Conservation (phyloP, 2,329 filamentous ascomycete species). For the Phyllosticta ampelicida region DNA sequence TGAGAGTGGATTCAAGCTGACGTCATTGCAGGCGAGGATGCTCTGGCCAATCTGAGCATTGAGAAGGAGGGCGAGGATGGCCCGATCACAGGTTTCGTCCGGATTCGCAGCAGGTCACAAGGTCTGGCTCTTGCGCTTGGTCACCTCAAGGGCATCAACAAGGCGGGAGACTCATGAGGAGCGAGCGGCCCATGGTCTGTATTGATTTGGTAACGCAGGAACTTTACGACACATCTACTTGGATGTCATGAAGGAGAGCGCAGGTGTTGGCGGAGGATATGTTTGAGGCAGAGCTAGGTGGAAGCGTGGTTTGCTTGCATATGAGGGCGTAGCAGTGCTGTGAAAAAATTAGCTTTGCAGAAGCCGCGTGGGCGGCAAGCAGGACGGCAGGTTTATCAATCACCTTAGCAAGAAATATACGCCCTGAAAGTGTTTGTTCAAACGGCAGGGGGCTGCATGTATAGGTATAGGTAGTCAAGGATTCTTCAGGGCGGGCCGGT, state of each 20-base stretch:
- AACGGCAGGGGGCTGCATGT: neutral
- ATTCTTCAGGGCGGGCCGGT: neutral
- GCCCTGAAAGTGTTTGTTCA: neutral
- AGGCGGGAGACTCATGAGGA: slow-evolving; percentile 16
- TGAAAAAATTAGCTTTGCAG: neutral
- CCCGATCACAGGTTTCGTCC: slow-evolving; percentile 91
- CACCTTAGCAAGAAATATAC: neutral
- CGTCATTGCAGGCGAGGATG: slow-evolving; percentile 71
- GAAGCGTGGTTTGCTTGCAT: neutral
- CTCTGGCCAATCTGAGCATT: slow-evolving; percentile 91
- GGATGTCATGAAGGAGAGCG: neutral
- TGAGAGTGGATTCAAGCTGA: neutral
- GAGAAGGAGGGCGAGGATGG: slow-evolving; percentile 95
- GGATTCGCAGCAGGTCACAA: slow-evolving; percentile 94
- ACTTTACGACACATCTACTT: neutral
- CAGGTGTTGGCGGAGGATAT: neutral
- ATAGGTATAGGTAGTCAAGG: neutral
- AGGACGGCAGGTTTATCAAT: neutral
- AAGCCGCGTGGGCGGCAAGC: neutral
- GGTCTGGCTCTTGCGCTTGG: slow-evolving; percentile 88
- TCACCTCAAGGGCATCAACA: slow-evolving; percentile 82
- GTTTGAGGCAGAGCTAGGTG: neutral
- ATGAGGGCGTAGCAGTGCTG: neutral
- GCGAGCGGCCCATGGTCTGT: neutral
- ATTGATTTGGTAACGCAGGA: neutral